Conservation (phyloP, 2,329 filamentous ascomycete species). For the Plenodomus tracheiphilus region DNA sequence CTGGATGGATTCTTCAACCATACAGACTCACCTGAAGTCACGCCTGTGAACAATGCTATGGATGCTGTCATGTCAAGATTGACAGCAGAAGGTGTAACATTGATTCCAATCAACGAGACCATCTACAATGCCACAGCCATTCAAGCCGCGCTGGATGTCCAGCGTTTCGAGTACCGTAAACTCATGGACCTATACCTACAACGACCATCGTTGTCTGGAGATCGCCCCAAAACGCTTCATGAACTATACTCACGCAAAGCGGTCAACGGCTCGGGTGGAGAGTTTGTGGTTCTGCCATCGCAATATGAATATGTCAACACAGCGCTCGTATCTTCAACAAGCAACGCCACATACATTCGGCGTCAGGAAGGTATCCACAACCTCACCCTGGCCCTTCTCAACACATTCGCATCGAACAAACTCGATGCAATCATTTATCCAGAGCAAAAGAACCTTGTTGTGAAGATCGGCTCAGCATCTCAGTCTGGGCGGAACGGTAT, state of each 20-base stretch:
- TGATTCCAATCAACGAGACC: slow-evolving; percentile 55
- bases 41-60: slow-evolving; percentile 61
- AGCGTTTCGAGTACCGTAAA: slow-evolving; percentile 63
- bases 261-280: slow-evolving; percentile 37
- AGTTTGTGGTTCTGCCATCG: slow-evolving; percentile 63
- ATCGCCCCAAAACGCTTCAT: slow-evolving; percentile 51
- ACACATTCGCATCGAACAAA: slow-evolving; percentile 53
- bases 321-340: slow-evolving; percentile 56
- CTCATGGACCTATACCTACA: slow-evolving; percentile 60
- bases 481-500: slow-evolving; percentile 65
- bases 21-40: slow-evolving; percentile 56
- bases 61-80: slow-evolving; percentile 53
- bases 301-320: slow-evolving; percentile 61
- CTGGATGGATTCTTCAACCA: slow-evolving; percentile 63
- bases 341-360: slow-evolving; percentile 54
- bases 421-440: slow-evolving; percentile 67
- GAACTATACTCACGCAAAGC: slow-evolving; percentile 53
- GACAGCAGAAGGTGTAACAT: slow-evolving; percentile 50
- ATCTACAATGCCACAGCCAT: slow-evolving; percentile 59
- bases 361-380: slow-evolving; percentile 55
- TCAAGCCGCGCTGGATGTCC: slow-evolving; percentile 57
- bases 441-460: slow-evolving; percentile 66
- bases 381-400: slow-evolving; percentile 56
- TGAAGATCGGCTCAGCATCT: slow-evolving; percentile 58
- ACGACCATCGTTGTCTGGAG: slow-evolving; percentile 47